These are phyloP conservation scores for Leccinum imitatum DNA, from an alignment of 768 basidiomycete species.

Conservation along the genomic window DNA sequence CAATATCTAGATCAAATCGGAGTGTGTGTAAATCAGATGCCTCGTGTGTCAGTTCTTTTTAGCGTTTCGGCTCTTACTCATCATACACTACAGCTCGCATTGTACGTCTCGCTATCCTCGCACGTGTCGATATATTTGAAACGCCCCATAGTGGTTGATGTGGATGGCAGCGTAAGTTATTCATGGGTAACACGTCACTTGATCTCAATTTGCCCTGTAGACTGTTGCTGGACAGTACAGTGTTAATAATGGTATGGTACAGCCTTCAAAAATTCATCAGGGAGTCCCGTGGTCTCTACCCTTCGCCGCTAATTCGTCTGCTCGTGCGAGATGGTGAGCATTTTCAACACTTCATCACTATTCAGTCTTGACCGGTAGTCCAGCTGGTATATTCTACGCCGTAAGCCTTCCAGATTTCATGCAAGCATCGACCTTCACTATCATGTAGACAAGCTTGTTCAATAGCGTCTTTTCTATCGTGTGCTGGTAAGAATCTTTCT, in stretches of 20 bases:
- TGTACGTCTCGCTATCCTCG: constrained; percentile 3
- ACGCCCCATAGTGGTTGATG: constrained; percentile 10
- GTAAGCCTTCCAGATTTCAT: neutral
- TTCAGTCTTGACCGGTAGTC: neutral
- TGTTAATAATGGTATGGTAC: constrained; percentile 3
- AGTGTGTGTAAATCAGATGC: neutral
- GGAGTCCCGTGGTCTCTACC: neutral
- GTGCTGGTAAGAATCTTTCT: neutral
- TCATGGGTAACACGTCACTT: neutral
- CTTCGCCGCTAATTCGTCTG: neutral
- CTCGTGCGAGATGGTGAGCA: neutral
- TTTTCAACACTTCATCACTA: neutral
- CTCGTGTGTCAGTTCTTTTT: neutral
- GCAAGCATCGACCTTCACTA: neutral
- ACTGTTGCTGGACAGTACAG: constrained; percentile 7
- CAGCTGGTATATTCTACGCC: neutral
- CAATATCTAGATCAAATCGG: neutral
- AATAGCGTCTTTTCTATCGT: neutral
- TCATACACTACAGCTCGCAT: neutral
- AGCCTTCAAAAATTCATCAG: constrained; percentile 4
- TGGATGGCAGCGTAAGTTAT: constrained; percentile 10
- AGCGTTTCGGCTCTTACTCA: neutral
- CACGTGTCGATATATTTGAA: neutral
- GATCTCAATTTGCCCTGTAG: constrained; percentile 1
- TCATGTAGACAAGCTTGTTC: neutral